Evolutionary conservation across 202 grass and related monocot species (phyloP).

Genomic region (Zoysia matrella): DNA sequence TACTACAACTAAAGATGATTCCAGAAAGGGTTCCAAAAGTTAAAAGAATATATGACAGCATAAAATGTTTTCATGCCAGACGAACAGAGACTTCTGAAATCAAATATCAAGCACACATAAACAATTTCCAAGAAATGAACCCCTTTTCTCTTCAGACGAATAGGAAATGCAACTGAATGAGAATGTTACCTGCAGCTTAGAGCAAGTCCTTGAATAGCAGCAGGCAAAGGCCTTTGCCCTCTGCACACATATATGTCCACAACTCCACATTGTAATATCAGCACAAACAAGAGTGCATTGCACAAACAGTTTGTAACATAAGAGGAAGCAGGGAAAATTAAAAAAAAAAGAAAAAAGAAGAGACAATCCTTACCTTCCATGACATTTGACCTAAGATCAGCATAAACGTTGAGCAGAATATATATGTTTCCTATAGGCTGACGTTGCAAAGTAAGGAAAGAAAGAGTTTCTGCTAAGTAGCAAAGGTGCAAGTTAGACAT

Average conservation of each 20-base stretch:
- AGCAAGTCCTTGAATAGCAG: conserved; percentile 92
- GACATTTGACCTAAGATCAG: conserved; percentile 78
- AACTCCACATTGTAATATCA: not conserved
- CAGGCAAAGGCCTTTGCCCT: conserved; percentile 84
- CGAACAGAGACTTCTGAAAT: too few species aligned
- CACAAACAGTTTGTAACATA: not conserved
- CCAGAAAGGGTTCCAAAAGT: too few species aligned
- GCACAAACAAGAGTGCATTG: not conserved
- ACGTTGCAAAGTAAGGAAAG: conserved; percentile 26
- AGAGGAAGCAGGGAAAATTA: conserved; percentile 12
- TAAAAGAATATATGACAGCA: too few species aligned
- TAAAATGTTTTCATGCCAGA: too few species aligned
- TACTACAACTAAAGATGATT: too few species aligned
- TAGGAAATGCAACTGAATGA: too few species aligned
- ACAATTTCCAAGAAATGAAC: too few species aligned
- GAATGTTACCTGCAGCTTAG: conserved; percentile 66
- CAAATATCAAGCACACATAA: too few species aligned
- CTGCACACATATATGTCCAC: conserved; percentile 37
- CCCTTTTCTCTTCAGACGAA: too few species aligned
- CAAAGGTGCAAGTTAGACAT: not conserved
- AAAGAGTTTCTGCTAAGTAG: conserved; percentile 1
- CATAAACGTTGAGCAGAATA: conserved; percentile 77
- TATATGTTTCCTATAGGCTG: conserved; percentile 63
- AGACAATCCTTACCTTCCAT: conserved; percentile 69
- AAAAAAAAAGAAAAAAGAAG: not conserved